Conservation (phyloP, 805 yeast genomes). For the Myxozyma melibiosi region DNA sequence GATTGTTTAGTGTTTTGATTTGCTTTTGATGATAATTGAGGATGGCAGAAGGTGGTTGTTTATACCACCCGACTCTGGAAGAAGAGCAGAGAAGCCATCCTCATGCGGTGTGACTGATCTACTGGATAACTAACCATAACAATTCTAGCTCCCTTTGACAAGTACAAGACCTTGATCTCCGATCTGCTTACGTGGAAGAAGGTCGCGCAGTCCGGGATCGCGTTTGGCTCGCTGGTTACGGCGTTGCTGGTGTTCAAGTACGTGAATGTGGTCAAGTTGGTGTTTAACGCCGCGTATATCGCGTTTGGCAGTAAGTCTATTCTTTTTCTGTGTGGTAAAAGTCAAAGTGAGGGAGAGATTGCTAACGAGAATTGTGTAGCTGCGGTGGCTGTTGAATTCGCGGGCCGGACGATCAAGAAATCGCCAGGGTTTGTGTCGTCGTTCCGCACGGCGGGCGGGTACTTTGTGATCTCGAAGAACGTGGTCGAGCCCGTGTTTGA, state of each 20-base stretch:
- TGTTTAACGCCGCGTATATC: constrained; percentile 20
- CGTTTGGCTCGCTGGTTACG: constrained; percentile 7
- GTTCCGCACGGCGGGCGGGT: constrained; percentile 12
- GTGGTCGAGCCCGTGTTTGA: constrained; percentile 24
- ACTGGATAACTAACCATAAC: not conserved
- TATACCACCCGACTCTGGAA: not conserved
- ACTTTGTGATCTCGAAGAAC: constrained; percentile 21
- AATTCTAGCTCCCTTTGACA: constrained; percentile 16
- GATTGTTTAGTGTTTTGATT: not conserved
- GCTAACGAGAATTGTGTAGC: constrained; percentile 8
- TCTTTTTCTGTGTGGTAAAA: not conserved
- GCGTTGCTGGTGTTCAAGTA: constrained; percentile 13
- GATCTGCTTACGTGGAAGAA: constrained; percentile 29
- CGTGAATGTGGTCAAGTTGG: constrained; percentile 15
- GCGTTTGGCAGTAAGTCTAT: constrained; percentile 22
- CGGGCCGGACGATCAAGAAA: constrained; percentile 23
- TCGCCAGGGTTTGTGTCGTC: constrained; percentile 27
- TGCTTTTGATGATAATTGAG: not conserved
- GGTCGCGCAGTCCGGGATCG: constrained; percentile 11
- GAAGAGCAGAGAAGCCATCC: not conserved
- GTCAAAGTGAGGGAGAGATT: not conserved
- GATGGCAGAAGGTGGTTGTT: no score
- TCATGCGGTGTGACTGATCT: not conserved
- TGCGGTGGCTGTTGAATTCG: constrained; percentile 25
- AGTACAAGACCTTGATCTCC: constrained; percentile 17